Evolutionary conservation across 768 basidiomycete species (phyloP).

Genomic region (Scleroderma citrinum): DNA sequence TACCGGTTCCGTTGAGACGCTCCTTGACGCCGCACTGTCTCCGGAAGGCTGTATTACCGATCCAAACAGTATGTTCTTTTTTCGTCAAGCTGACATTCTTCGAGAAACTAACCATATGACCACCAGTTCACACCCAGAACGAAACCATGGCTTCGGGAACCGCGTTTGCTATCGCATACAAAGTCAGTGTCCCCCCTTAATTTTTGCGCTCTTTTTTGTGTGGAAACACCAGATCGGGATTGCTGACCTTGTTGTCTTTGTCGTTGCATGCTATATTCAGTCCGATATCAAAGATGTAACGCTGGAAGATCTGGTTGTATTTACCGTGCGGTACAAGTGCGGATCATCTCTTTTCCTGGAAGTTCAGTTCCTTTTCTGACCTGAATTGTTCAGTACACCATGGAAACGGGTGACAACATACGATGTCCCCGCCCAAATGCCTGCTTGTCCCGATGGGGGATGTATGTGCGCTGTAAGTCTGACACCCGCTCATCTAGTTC

Average conservation of each 20-base stretch:
- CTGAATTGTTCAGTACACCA: constrained; percentile 36
- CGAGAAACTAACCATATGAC: not conserved
- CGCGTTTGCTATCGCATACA: constrained; percentile 51
- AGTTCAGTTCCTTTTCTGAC: not conserved
- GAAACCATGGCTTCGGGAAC: constrained; percentile 47
- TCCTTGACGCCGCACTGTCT: constrained; percentile 3
- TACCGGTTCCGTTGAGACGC: constrained; percentile 34
- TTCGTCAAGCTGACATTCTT: not conserved
- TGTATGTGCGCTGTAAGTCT: constrained; percentile 45
- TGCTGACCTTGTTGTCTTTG: not conserved
- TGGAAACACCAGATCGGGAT: not conserved
- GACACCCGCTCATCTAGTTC: not conserved
- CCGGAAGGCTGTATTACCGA: constrained; percentile 34
- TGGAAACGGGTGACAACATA: constrained; percentile 46
- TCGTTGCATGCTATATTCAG: constrained; percentile 17
- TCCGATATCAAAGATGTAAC: constrained; percentile 44
- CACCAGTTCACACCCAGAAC: constrained; percentile 48
- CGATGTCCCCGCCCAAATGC: constrained; percentile 43
- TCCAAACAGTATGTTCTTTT: constrained; percentile 41
- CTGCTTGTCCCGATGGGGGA: constrained; percentile 44
- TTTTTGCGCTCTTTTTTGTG: not conserved
- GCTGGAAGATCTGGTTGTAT: constrained; percentile 44
- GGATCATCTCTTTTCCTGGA: constrained; percentile 5
- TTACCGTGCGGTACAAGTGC: constrained; percentile 45
- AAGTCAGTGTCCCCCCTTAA: constrained; percentile 23